phyloP scores from a whole-genome alignment of 2,329 filamentous ascomycete species.

The Arachnomyces sp. region DNA sequence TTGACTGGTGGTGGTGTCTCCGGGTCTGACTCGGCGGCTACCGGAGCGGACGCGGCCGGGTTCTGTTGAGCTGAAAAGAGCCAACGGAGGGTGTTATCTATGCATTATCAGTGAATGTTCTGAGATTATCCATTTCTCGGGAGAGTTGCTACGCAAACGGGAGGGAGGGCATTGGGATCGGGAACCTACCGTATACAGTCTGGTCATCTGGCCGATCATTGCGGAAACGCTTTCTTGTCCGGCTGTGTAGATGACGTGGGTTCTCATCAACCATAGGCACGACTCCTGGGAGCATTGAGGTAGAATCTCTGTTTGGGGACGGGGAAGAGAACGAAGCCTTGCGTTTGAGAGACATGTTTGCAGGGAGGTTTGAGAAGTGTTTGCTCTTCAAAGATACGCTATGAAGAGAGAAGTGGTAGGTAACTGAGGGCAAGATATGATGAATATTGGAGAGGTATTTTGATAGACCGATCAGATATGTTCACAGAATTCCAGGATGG shows the following conservation, averaged over 20 bases:
- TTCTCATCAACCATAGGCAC: conserved; percentile 25
- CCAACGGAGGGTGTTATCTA: conserved; percentile 37
- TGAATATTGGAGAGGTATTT: too few relatives aligned
- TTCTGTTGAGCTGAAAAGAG: conserved; percentile 34
- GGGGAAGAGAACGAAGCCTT: conserved; percentile 48
- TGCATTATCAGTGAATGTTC: conserved; percentile 13
- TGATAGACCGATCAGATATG: too few relatives aligned
- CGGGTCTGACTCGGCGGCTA: conserved; percentile 21
- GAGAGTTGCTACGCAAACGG: too few relatives aligned
- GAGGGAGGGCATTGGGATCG: neutral
- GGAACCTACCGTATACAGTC: conserved; percentile 45
- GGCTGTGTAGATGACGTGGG: conserved; percentile 43
- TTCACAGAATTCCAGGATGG: too few relatives aligned
- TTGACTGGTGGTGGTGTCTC: conserved; percentile 16
- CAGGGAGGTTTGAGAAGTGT: too few relatives aligned
- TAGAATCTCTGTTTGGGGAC: conserved; percentile 20
- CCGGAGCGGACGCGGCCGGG: conserved; percentile 7
- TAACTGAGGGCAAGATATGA: conserved; percentile 11
- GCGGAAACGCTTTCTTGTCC: conserved; percentile 53
- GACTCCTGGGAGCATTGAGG: conserved; percentile 15
- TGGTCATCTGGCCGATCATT: conserved; percentile 52
- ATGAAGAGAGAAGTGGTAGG: neutral
- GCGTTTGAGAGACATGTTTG: conserved; percentile 50
- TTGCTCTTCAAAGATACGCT: too few relatives aligned
- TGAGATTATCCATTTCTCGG: neutral